Percentiles rank a stretch among this genome's conserved stretches.
Conservation (phyloP, 2,329 filamentous ascomycete genomes). For the Aspergillus sp. region DNA sequence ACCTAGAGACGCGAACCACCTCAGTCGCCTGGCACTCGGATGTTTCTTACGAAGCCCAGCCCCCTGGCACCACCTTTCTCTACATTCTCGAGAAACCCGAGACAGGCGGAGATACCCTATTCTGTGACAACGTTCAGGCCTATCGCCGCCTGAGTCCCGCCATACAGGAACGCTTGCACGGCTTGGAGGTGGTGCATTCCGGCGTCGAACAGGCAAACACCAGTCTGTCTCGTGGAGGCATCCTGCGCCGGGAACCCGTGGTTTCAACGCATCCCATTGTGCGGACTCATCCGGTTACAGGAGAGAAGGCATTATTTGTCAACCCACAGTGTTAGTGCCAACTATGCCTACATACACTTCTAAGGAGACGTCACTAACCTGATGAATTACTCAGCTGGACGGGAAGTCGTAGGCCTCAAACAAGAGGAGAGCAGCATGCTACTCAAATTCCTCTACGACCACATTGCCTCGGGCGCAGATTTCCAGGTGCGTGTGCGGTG, state of each 20-base stretch:
- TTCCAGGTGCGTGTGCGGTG: constrained; percentile 18
- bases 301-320: constrained; percentile 37
- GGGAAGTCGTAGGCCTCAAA: constrained; percentile 10
- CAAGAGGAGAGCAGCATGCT: too few relatives aligned
- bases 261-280: constrained; percentile 31
- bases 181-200: constrained; percentile 29
- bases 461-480: too few relatives aligned
- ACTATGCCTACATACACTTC: too few relatives aligned
- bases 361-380: too few relatives aligned
- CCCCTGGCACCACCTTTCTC: constrained; percentile 32
- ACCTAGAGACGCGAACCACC: too few relatives aligned
- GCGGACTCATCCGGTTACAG: constrained; percentile 36
- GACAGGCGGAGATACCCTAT: constrained; percentile 33
- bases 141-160: too few relatives aligned
- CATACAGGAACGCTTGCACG: too few relatives aligned
- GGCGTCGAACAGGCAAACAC: constrained; percentile 30
- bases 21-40: constrained; percentile 27
- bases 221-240: constrained; percentile 16
- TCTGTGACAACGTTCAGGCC: too few relatives aligned
- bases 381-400: constrained; percentile 10
- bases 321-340: constrained; percentile 8
- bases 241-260: constrained; percentile 29
- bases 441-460: too few relatives aligned
- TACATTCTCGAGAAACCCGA: too few relatives aligned
- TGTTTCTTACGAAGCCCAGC: constrained; percentile 31